phyloP scores from a whole-genome alignment of 2,329 filamentous ascomycete species.

The Botrytis sinoallii region DNA sequence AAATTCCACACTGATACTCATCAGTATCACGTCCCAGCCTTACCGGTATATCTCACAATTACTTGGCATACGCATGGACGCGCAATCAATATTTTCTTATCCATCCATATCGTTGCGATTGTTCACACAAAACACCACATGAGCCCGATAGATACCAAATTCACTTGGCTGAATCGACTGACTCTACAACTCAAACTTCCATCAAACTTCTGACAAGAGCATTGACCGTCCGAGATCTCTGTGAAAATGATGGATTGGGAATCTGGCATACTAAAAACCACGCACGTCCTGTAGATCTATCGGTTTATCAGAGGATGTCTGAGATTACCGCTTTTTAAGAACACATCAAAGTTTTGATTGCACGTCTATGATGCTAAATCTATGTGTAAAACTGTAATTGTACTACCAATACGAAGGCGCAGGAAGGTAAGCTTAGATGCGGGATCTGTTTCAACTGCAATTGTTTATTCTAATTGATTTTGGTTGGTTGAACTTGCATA shows the following conservation, averaged over 20 bases:
- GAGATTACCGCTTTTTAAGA: neutral
- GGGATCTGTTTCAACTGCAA: conserved; percentile 5
- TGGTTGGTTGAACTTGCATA: neutral
- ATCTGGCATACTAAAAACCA: neutral
- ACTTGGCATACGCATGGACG: neutral
- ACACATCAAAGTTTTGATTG: neutral
- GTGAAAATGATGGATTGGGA: neutral
- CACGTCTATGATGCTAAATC: neutral
- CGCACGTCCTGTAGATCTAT: neutral
- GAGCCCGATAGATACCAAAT: neutral
- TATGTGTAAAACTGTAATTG: neutral
- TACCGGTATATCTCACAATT: neutral
- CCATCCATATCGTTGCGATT: neutral
- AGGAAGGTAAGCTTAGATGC: neutral
- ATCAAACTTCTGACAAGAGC: neutral
- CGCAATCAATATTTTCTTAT: conserved; percentile 16
- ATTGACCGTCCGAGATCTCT: neutral
- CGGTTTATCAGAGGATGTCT: neutral
- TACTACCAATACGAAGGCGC: neutral
- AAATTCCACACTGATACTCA: neutral
- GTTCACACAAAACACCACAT: neutral
- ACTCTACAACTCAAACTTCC: neutral
- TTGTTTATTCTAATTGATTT: neutral
- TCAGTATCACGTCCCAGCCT: neutral
- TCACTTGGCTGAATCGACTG: neutral